Evolutionary conservation across 1,284 basidiomycete species (phyloP).

Genomic region (Cystobasidium slooffiae): DNA sequence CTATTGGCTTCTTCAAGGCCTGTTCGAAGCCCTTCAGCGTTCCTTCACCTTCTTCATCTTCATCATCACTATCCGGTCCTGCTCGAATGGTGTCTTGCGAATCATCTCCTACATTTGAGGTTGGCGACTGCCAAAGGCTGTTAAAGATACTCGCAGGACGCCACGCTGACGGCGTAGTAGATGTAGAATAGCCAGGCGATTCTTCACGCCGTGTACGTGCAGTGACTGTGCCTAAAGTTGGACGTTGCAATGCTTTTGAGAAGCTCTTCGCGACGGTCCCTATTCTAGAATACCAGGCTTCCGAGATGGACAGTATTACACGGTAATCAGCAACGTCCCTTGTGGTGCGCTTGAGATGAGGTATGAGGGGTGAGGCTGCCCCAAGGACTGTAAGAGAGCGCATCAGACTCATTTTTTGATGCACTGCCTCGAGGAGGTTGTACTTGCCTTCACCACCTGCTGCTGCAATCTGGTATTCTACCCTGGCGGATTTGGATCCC

Average conservation of each 20-base stretch:
- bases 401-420: not conserved
- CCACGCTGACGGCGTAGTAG: constrained; percentile 43
- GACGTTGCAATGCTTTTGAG: constrained; percentile 31
- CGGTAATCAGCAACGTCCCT: not conserved
- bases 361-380: constrained; percentile 32
- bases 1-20: not conserved
- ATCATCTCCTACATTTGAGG: constrained; percentile 7
- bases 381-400: constrained; percentile 14
- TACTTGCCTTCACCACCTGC: constrained; percentile 13
- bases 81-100: constrained; percentile 9
- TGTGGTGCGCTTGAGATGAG: constrained; percentile 3
- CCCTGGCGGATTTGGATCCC: constrained; percentile 56
- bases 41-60: constrained; percentile 45
- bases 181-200: constrained; percentile 13
- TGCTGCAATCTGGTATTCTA: constrained; percentile 52
- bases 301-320: constrained; percentile 53
- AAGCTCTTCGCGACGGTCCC: constrained; percentile 56
- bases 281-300: constrained; percentile 55
- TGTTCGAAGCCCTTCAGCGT: constrained; percentile 45
- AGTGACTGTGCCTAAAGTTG: constrained; percentile 44
- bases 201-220: constrained; percentile 47
- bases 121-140: constrained; percentile 42
- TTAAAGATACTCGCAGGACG: constrained; percentile 49
- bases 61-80: constrained; percentile 14
- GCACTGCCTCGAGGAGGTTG: not conserved